Evolutionary conservation across 2,329 filamentous ascomycete species (phyloP).

Genomic region (Cercospora sp.): DNA sequence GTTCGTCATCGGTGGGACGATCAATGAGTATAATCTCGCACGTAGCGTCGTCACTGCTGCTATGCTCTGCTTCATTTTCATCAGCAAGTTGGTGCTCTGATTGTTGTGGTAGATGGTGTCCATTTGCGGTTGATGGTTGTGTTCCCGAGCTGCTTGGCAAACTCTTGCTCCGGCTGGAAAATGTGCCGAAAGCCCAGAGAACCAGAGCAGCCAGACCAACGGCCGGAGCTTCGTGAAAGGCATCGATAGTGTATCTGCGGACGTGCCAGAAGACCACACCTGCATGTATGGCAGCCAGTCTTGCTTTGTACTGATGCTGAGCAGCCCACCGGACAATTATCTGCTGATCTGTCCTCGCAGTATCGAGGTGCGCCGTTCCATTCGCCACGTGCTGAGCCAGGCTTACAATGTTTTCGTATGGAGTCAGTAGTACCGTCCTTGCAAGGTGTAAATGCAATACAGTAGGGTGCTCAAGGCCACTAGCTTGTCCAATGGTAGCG

Average conservation of each 20-base stretch:
- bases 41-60: constrained; percentile 15
- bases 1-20: constrained; percentile 58
- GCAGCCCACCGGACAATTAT: constrained; percentile 50
- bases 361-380: constrained; percentile 16
- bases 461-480: constrained; percentile 56
- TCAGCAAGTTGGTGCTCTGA: not conserved
- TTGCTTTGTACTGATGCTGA: constrained; percentile 57
- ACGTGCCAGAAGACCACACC: constrained; percentile 56
- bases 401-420: constrained; percentile 49
- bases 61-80: constrained; percentile 11
- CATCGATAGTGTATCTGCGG: constrained; percentile 50
- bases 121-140: not conserved
- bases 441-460: constrained; percentile 58
- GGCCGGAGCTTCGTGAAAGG: constrained; percentile 63
- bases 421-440: constrained; percentile 54
- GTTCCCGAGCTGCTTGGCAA: not conserved
- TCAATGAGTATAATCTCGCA: constrained; percentile 53
- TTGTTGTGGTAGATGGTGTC: not conserved
- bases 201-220: constrained; percentile 66
- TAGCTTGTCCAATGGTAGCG: constrained; percentile 50
- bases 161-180: constrained; percentile 13
- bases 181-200: constrained; percentile 60
- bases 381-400: constrained; percentile 43
- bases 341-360: constrained; percentile 8
- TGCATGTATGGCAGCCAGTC: constrained; percentile 57